Evolutionary conservation across 2,329 filamentous ascomycete genomes (phyloP).

Genomic region (Rhynchosporium graminicola): DNA sequence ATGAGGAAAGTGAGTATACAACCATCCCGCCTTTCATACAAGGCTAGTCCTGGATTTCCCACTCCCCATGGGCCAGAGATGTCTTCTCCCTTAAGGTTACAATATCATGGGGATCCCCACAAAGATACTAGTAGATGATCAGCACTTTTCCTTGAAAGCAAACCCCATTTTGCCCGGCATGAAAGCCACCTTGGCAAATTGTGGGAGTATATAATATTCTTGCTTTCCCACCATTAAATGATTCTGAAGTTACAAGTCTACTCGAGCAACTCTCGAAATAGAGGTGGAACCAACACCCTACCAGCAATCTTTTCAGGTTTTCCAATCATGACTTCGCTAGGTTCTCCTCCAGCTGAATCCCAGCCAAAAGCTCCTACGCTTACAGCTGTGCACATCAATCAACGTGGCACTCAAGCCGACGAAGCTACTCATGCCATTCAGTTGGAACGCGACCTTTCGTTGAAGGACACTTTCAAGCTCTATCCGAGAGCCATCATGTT

Average conservation of each 20-base stretch:
- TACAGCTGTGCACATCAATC: background rate
- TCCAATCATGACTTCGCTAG: background rate
- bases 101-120: background rate
- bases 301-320: background rate
- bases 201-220: background rate
- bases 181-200: background rate
- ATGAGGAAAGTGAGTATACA: background rate
- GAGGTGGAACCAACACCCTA: background rate
- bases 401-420: slow-evolving; percentile 4
- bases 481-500: slow-evolving; percentile 84
- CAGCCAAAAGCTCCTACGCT: slow-evolving; percentile 1
- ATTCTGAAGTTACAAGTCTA: background rate
- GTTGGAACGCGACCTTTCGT: slow-evolving; percentile 66
- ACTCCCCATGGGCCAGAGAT: slow-evolving; percentile 1
- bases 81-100: background rate
- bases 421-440: slow-evolving; percentile 51
- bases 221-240: background rate
- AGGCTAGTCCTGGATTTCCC: background rate
- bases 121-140: background rate
- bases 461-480: slow-evolving; percentile 72
- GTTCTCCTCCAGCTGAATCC: slow-evolving; percentile 5
- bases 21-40: background rate
- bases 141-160: background rate
- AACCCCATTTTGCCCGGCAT: background rate
- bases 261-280: no score